Percentiles rank a stretch among this genome's conserved stretches.
Evolutionary conservation across 352 stramenopile genomes (phyloP).

Genomic region (Hyaloperonospora arabidopsidis): DNA sequence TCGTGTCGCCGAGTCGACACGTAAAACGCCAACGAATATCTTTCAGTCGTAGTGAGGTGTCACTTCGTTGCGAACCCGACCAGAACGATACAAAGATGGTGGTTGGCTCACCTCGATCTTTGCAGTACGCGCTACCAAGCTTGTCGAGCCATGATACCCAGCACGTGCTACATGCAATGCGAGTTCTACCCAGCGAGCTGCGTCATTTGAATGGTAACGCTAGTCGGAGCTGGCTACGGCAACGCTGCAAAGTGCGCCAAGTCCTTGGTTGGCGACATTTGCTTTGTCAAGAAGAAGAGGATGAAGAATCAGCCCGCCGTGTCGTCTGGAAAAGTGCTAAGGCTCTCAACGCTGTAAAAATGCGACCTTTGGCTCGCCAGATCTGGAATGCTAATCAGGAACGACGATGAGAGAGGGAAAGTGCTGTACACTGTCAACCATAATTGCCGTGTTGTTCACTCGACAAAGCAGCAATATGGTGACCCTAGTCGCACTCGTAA

Average conservation of each 20-base stretch:
- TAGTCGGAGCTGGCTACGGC: conserved; percentile 13
- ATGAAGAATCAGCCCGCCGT: conserved; percentile 11
- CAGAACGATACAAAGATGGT: no score
- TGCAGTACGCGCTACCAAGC: conserved; percentile 33
- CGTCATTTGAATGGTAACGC: conserved; percentile 29
- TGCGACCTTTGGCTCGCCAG: conserved; percentile 29
- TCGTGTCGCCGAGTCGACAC: no score
- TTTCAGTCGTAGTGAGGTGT: no score
- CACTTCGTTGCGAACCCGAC: no score
- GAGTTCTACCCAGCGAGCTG: conserved; percentile 31
- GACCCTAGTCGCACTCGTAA: conserved; percentile 14
- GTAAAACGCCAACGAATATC: no score
- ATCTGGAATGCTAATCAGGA: conserved; percentile 26
- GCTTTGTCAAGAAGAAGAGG: conserved; percentile 31
- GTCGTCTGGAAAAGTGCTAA: conserved; percentile 44
- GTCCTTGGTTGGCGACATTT: conserved; percentile 37
- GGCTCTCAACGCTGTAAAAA: conserved; percentile 26
- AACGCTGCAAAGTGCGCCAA: conserved; percentile 17
- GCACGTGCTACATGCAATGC: conserved; percentile 30
- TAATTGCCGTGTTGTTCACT: conserved; percentile 28
- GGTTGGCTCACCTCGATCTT: conserved; percentile 9
- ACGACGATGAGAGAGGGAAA: conserved; percentile 8
- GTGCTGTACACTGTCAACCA: conserved; percentile 33
- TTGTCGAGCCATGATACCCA: conserved; percentile 34
- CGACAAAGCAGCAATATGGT: conserved; percentile 15